A percentile compares a stretch with the other conserved stretches of the same genome.
Evolutionary conservation across 805 yeast species (phyloP).

Genomic region (Metschnikowia amazonensis): DNA sequence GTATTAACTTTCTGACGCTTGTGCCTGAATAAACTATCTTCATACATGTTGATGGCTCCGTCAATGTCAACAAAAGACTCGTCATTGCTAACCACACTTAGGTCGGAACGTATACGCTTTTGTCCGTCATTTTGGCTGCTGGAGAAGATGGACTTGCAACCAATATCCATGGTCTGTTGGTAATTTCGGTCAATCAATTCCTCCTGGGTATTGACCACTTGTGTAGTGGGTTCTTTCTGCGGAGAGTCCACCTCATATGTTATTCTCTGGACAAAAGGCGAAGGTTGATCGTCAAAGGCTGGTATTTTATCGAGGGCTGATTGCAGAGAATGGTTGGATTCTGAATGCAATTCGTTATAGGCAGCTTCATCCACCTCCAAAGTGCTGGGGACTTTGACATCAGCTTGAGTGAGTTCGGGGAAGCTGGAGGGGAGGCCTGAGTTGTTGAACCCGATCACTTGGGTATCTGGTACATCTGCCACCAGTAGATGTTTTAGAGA

Average conservation of each 20-base stretch:
- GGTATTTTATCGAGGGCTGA: not conserved
- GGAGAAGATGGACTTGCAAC: constrained; percentile 16
- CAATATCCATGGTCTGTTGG: constrained; percentile 12
- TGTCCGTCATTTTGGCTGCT: constrained; percentile 18
- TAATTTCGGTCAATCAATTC: constrained; percentile 12
- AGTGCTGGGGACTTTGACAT: not conserved
- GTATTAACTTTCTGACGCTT: constrained; percentile 10
- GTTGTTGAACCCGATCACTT: not conserved
- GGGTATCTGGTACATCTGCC: not conserved
- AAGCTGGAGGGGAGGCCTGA: not conserved
- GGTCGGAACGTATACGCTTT: constrained; percentile 6
- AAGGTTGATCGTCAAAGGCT: not conserved
- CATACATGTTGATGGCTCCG: constrained; percentile 15
- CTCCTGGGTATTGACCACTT: constrained; percentile 33
- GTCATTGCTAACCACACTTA: constrained; percentile 7
- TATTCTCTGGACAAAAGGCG: not conserved
- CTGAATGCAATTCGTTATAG: not conserved
- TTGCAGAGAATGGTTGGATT: not conserved
- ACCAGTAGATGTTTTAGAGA: not conserved
- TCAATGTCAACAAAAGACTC: constrained; percentile 19
- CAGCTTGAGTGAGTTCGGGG: not conserved
- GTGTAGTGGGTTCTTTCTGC: constrained; percentile 24
- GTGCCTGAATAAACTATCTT: constrained; percentile 28
- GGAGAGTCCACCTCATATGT: not conserved
- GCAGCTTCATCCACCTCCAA: not conserved